phyloP scores from a whole-genome alignment of 106 monocot genomes.

The Phalaenopsis aphrodite region DNA sequence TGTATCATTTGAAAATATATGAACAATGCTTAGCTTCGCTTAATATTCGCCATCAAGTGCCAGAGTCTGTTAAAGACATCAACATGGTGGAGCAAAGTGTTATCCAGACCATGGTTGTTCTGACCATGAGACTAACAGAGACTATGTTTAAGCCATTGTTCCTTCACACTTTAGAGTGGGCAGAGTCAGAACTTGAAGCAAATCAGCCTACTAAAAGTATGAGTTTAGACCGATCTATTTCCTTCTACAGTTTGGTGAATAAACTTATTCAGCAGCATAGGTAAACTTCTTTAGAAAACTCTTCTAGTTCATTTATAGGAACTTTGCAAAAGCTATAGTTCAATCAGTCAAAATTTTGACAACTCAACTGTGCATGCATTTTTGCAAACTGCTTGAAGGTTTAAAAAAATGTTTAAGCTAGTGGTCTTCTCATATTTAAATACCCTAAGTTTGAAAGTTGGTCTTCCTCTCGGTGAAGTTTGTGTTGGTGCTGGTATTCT shows the following conservation, averaged over 20 bases:
- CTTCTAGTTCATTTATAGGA: neutral
- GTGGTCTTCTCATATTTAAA: neutral
- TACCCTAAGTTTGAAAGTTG: neutral
- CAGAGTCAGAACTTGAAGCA: slow-evolving; percentile 54
- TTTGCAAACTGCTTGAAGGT: neutral
- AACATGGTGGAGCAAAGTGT: slow-evolving; percentile 59
- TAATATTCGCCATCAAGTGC: slow-evolving; percentile 64
- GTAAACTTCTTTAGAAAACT: slow-evolving; percentile 18
- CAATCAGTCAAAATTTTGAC: neutral
- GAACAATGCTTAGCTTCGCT: slow-evolving; percentile 72
- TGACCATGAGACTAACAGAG: slow-evolving; percentile 89
- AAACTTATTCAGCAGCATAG: slow-evolving; percentile 77
- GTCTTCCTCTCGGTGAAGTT: neutral
- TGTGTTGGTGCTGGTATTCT: neutral
- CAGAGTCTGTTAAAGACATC: slow-evolving; percentile 42
- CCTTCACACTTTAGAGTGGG: slow-evolving; percentile 77
- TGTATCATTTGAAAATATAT: slow-evolving; percentile 67
- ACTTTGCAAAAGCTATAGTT: neutral
- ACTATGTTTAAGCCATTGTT: slow-evolving; percentile 95
- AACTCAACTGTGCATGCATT: neutral
- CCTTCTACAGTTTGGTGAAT: slow-evolving; percentile 81
- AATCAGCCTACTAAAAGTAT: slow-evolving; percentile 23
- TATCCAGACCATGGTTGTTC: slow-evolving; percentile 45
- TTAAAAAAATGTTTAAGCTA: neutral
- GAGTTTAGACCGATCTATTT: slow-evolving; percentile 57